Evolutionary conservation across 176 grass and related monocot genomes (phyloP).

Genomic region (Carex cristatella): DNA sequence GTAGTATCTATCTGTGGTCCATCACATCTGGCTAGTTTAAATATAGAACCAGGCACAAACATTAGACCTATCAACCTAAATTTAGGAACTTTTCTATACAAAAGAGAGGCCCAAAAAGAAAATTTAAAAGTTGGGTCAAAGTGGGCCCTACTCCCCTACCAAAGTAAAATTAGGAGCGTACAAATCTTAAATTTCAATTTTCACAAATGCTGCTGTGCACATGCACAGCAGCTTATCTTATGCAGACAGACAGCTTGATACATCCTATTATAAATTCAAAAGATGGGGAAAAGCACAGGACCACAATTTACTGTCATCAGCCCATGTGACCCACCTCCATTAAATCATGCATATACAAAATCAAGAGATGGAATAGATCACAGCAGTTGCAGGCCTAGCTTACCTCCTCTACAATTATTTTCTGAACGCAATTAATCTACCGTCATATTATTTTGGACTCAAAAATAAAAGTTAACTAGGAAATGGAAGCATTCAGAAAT

Average conservation of each 20-base stretch:
- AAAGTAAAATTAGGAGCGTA: neutral
- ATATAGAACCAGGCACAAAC: neutral
- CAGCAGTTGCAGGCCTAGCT: neutral
- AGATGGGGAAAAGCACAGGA: slow-evolving; percentile 12
- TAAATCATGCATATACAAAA: slow-evolving; percentile 22
- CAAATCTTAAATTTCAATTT: slow-evolving; percentile 11
- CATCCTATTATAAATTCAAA: slow-evolving; percentile 27
- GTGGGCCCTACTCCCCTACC: slow-evolving; percentile 15
- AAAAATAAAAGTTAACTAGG: no score
- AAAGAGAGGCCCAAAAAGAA: slow-evolving; percentile 17
- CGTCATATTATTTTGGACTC: neutral
- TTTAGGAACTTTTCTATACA: neutral
- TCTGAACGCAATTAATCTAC: neutral
- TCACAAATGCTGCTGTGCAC: neutral
- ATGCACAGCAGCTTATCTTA: slow-evolving; percentile 11
- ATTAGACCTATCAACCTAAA: slow-evolving; percentile 1
- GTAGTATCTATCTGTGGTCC: neutral
- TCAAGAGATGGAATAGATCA: neutral
- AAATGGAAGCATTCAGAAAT: neutral
- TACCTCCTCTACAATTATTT: slow-evolving; percentile 10
- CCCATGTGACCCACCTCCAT: slow-evolving; percentile 30
- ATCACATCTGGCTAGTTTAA: neutral
- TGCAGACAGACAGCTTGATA: slow-evolving; percentile 10
- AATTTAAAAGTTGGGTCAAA: slow-evolving; percentile 13
- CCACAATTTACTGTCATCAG: slow-evolving; percentile 26